Conservation (phyloP, 495 filamentous ascomycete genomes). For the Corynascus novoguineensis region DNA sequence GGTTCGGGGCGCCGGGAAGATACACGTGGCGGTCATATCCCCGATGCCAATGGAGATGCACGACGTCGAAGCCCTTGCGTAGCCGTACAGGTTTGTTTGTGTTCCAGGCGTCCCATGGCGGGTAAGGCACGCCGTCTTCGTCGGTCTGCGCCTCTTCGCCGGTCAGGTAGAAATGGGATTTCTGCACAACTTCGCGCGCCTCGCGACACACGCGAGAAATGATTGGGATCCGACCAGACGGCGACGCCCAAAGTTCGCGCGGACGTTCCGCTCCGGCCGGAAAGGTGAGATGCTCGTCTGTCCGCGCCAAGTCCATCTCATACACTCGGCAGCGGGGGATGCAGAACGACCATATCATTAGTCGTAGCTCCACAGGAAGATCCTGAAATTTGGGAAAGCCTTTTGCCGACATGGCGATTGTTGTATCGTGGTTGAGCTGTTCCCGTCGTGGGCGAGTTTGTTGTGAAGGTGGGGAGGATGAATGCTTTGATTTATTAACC, state of each 20-base stretch:
- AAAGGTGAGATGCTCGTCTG: not conserved
- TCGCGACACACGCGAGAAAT: not conserved
- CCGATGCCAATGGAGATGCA: not conserved
- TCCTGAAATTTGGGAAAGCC: not conserved
- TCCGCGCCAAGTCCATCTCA: not conserved
- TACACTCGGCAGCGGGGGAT: not conserved
- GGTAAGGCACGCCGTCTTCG: not conserved
- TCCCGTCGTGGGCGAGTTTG: no score
- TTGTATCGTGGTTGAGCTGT: not conserved
- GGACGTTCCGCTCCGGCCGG: not conserved
- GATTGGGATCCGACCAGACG: not conserved
- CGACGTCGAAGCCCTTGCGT: constrained; percentile 1
- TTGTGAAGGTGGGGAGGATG: no score
- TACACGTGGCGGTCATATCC: not conserved
- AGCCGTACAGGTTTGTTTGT: not conserved
- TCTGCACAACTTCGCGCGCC: not conserved
- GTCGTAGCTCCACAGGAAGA: not conserved
- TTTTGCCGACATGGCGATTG: not conserved
- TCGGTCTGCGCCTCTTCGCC: not conserved
- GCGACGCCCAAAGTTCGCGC: not conserved
- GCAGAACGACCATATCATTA: not conserved
- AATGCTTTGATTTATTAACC: no score
- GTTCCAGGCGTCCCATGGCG: not conserved
- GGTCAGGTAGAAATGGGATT: not conserved
- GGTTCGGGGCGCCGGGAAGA: not conserved